Conservation (phyloP, 2,329 filamentous ascomycete species). For the Falciphora oryzae region DNA sequence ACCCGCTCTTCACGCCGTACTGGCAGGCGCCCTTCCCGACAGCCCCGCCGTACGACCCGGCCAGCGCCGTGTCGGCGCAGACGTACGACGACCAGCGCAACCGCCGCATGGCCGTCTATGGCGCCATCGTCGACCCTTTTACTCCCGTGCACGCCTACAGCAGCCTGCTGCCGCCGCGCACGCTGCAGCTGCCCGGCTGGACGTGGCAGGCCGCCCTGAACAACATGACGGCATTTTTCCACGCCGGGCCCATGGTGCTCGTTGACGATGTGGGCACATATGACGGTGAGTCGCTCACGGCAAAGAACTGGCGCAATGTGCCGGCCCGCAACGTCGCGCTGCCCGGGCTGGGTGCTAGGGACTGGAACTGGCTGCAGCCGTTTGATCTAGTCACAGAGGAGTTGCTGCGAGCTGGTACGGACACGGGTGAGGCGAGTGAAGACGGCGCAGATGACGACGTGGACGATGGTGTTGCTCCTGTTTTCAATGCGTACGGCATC, state of each 20-base stretch:
- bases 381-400: constrained; percentile 12
- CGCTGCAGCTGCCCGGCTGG: constrained; percentile 28
- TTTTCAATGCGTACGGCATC: neutral
- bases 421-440: neutral
- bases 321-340: constrained; percentile 14
- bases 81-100: constrained; percentile 13
- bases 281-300: constrained; percentile 9
- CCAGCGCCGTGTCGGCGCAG: neutral
- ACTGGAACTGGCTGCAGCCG: constrained; percentile 27
- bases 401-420: neutral
- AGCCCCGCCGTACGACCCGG: neutral
- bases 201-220: constrained; percentile 30
- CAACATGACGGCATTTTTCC: constrained; percentile 35
- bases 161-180: constrained; percentile 25
- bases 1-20: constrained; percentile 6
- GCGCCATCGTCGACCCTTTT: constrained; percentile 32
- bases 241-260: constrained; percentile 28
- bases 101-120: constrained; percentile 16
- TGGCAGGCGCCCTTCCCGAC: constrained; percentile 1
- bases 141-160: constrained; percentile 28
- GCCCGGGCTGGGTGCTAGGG: constrained; percentile 15
- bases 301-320: constrained; percentile 1
- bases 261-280: constrained; percentile 17
- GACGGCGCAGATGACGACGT: neutral
- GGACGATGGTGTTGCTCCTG: neutral